Evolutionary conservation across 2,329 filamentous ascomycete species (phyloP).

Genomic region (Arthrobotrys musiformis): DNA sequence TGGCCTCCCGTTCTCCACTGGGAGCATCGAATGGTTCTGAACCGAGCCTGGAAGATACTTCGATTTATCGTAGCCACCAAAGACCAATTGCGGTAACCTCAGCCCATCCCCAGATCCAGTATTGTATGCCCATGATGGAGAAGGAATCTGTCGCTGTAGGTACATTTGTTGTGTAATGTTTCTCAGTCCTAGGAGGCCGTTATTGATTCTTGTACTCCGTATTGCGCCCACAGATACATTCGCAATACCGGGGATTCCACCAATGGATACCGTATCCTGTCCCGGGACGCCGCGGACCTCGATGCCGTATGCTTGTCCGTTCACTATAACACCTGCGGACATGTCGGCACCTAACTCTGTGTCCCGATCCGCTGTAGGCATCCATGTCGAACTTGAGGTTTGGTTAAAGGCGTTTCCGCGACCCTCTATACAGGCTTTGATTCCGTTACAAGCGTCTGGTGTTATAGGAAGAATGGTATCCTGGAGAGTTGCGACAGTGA

Average conservation of each 20-base stretch:
- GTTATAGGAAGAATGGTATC: conserved; percentile 49
- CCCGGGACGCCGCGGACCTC: conserved; percentile 38
- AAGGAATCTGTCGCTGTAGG: conserved; percentile 42
- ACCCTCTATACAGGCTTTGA: conserved; percentile 27
- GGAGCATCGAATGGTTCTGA: conserved; percentile 38
- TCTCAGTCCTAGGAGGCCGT: conserved; percentile 43
- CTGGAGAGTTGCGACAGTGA: conserved; percentile 48
- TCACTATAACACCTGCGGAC: conserved; percentile 39
- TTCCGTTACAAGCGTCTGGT: conserved; percentile 39
- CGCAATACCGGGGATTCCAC: conserved; percentile 28
- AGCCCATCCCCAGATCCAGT: conserved; percentile 35
- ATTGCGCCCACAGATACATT: conserved; percentile 43
- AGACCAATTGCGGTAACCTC: conserved; percentile 34
- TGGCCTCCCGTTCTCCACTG: conserved; percentile 15
- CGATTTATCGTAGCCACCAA: conserved; percentile 48
- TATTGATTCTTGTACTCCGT: conserved; percentile 37
- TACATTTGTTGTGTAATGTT: conserved; percentile 48
- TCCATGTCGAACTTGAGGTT: conserved; percentile 40
- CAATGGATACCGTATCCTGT: conserved; percentile 39
- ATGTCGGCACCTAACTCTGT: conserved; percentile 37
- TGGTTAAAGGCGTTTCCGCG: conserved; percentile 41
- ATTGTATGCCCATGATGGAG: conserved; percentile 49
- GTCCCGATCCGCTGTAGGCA: conserved; percentile 27
- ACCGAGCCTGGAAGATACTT: conserved; percentile 35
- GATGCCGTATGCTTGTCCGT: conserved; percentile 46